Evolutionary conservation across 75 land plant genomes (phyloP).

Genomic region (Pinus tabuliformis): DNA sequence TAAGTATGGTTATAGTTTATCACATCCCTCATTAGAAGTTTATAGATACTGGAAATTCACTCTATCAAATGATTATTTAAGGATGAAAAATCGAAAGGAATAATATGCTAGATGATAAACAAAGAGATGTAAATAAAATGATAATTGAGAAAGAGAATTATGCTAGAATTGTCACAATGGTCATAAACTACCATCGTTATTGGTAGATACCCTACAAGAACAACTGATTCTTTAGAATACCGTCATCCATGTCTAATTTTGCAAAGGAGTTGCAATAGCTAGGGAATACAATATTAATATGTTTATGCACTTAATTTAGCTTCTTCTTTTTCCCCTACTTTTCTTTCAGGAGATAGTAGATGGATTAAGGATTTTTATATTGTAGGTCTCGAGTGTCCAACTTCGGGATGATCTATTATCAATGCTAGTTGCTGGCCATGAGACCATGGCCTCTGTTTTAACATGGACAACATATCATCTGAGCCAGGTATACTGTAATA

Average conservation of each 20-base stretch:
- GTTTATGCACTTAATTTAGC: not conserved
- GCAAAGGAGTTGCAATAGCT: not conserved
- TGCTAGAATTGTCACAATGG: too few relatives aligned
- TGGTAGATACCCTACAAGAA: not conserved
- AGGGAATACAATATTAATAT: not conserved
- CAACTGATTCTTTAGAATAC: not conserved
- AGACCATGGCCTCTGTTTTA: constrained; percentile 94
- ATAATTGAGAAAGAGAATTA: not conserved
- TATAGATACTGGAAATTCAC: too few relatives aligned
- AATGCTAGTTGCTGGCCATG: constrained; percentile 99
- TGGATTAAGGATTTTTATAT: not conserved
- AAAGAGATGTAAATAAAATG: not conserved
- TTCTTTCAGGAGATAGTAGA: not conserved
- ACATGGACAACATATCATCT: constrained; percentile 97
- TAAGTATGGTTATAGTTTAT: too few relatives aligned
- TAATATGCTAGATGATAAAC: not conserved
- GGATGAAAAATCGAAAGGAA: not conserved
- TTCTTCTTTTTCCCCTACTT: not conserved
- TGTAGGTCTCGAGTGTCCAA: constrained; percentile 90
- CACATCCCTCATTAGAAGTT: too few relatives aligned
- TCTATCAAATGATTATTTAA: not conserved
- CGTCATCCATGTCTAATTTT: not conserved
- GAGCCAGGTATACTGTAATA: constrained; percentile 58
- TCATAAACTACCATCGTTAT: not conserved
- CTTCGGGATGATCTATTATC: constrained; percentile 92